Base-by-base conservation (phyloP, 2,329 filamentous ascomycete species). In the Sarocladium brachiariae region DNA sequence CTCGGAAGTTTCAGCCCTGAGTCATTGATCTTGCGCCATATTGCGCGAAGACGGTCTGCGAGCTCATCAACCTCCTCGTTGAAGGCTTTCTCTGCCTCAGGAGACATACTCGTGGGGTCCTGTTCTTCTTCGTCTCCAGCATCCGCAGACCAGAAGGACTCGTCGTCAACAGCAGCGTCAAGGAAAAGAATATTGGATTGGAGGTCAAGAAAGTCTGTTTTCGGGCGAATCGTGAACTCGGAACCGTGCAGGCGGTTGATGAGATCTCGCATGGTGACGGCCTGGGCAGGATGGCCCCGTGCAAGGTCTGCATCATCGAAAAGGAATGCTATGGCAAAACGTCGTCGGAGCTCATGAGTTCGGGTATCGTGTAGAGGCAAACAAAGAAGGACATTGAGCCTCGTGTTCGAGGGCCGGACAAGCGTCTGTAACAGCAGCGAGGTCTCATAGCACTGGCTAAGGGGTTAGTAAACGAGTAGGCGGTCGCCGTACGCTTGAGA, bases 91-190 rank as follows among this genome's bases (percentile, higher is more conserved):
- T 69, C 64, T 19, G 60, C 60, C 3, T 65, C 61, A 3, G 52
- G 38, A 53, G 43, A 47, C 43, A 19, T 31, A 6, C 27, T 24
- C 7, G 9, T 18, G 31, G 24, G 13, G 25, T 19, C n/a, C n/a
- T n/a, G n/a, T n/a, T n/a, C n/a, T n/a, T n/a, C 24, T 27, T 37
- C 31, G 3, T 43, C 39, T 10, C 14, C 23, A 7, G 46, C 11
- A 24, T 4, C 13, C 37, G 24, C n/a, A 51, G 9, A 55, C 11
- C 4, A 31, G 52, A 59, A 63, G 13, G 61, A 62, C 38, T 69
- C 87, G 52, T 84, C 80, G 53, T 89, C 87, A 49, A 96, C 73
- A 14, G 81, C 84, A 34, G 89, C 78, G 60, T 93, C 85, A 4
- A 96, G 76, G 18, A 95, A 76, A 2, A 76, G 68, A 3, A 87